Evolutionary conservation across 306 rosid genomes (phyloP).

Genomic region (Amphicarpaea edgeworthii): DNA sequence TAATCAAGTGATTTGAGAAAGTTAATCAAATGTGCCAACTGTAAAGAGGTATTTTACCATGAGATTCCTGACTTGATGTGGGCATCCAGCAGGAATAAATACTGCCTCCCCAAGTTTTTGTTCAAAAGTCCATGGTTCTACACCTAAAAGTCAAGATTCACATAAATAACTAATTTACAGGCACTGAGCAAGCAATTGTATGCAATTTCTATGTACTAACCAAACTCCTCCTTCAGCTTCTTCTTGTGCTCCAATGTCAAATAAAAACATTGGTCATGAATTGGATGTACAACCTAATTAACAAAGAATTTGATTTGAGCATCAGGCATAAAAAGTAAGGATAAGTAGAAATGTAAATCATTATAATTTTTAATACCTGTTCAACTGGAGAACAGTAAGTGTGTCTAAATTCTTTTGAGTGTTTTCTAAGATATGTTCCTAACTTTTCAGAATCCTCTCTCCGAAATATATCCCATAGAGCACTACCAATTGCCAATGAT

Average conservation of each 20-base stretch:
- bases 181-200: conserved; percentile 13
- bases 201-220: conserved; percentile 51
- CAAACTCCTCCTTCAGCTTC: conserved; percentile 78
- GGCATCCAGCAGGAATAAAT: conserved; percentile 93
- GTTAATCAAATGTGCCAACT: neutral
- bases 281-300: conserved; percentile 77
- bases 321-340: conserved; percentile 26
- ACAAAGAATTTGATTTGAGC: conserved; percentile 28
- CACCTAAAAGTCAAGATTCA: conserved; percentile 50
- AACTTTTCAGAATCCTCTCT: conserved; percentile 78
- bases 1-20: conserved; percentile 9
- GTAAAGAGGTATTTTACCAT: conserved; percentile 60
- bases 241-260: conserved; percentile 72
- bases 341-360: conserved; percentile 19
- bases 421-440: conserved; percentile 68
- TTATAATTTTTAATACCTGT: conserved; percentile 53
- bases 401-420: conserved; percentile 77
- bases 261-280: conserved; percentile 86
- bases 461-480: conserved; percentile 87
- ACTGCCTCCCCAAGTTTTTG: conserved; percentile 86
- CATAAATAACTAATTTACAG: conserved; percentile 21
- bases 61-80: conserved; percentile 92
- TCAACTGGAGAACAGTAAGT: conserved; percentile 73
- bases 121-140: conserved; percentile 85
- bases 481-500: conserved; percentile 58